Conservation (phyloP, 1,284 basidiomycete genomes). For the Trichosporon inkin region DNA sequence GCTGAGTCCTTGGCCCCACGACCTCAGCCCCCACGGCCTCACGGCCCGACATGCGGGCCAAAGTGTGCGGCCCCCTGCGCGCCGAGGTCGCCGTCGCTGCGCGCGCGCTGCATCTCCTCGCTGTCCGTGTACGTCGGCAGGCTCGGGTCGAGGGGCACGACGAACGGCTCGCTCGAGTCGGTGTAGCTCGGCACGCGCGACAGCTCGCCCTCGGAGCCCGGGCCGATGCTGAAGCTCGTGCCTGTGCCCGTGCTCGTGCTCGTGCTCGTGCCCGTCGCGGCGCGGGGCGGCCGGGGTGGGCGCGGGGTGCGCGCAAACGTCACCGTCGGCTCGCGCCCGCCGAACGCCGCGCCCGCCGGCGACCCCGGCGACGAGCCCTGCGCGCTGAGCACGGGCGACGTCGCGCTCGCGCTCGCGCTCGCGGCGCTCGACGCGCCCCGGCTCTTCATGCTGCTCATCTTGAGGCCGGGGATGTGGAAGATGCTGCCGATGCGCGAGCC, state of each 20-base stretch:
- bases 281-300: background rate
- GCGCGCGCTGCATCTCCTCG: conserved; percentile 24
- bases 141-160: conserved; percentile 73
- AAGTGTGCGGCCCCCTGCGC: background rate
- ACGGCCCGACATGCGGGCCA: no score
- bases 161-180: conserved; percentile 53
- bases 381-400: conserved; percentile 9
- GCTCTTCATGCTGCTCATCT: conserved; percentile 11
- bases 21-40: no score
- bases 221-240: background rate
- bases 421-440: background rate
- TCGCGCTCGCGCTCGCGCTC: background rate
- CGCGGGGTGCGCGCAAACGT: conserved; percentile 16
- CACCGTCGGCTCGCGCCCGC: conserved; percentile 9
- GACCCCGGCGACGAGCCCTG: conserved; percentile 12
- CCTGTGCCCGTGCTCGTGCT: background rate
- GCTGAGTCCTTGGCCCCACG: no score
- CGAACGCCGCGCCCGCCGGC: conserved; percentile 13
- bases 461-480: conserved; percentile 26
- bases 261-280: no score
- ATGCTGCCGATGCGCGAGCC: conserved; percentile 17
- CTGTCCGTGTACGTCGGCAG: conserved; percentile 76
- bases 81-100: conserved; percentile 12
- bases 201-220: conserved; percentile 23
- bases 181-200: conserved; percentile 70